Base-by-base conservation (phyloP, 495 filamentous ascomycete species). In the Pyrenula massariospora region DNA sequence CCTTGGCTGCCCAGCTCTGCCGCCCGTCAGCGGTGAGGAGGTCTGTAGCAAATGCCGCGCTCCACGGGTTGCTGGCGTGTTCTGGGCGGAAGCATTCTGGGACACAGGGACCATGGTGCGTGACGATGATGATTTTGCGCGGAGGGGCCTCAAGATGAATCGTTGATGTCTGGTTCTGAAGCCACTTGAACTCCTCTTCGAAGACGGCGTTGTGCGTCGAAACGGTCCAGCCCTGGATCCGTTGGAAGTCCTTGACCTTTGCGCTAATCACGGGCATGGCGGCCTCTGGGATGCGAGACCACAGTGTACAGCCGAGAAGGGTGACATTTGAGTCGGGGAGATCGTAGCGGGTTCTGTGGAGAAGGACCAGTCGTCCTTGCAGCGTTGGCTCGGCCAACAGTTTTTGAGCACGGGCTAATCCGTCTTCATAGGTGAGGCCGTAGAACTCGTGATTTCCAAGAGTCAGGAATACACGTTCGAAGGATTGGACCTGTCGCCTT, bases 381-480 rank as follows among this genome's bases (percentile, higher is more conserved):
- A 83, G 60, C 11, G 21, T 66, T 10, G 68, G 65, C 60, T 84
- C 78, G 11, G 62, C 54, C 56, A 74, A 65, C 19, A 83, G 68
- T 5, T 65, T 57, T 50, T 54, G 61, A 1, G 80, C 81, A 0
- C 63, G 66, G 31, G 66, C 58, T 1, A 84, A 56, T 8, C 68
- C 77, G 12, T 63, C 59, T 1, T 57, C 55, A 42, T 69, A 70
- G 10, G 65, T 62, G 0, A 66, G 54, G 47, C 73, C 70, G 61
- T 81, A 80, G 66, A 84, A 83, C 59, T 84, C 80, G 57, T 84
- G 79, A 56, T 81, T 82, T 0, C 82, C 82, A 10, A 79, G 72
- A 0, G 82, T 68, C 1, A 83, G 67, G 58, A 78, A 82, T 0
- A 83, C 72, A 0, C 66, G 57, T 22, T 70, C 55, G 60, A 76